phyloP scores from a whole-genome alignment of 805 yeast species.

The Cyberlindnera galapagoensis region DNA sequence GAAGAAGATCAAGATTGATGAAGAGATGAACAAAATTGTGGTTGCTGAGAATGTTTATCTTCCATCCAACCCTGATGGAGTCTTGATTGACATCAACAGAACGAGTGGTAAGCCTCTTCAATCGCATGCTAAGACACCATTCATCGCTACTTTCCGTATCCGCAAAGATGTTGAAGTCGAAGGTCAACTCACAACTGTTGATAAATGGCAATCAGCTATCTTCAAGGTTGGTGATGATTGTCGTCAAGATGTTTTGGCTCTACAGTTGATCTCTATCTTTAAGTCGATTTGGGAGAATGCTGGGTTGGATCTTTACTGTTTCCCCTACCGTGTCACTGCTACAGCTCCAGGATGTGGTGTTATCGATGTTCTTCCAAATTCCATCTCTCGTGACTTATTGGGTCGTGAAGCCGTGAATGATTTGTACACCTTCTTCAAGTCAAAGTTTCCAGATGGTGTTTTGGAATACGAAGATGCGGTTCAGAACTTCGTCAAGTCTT shows the following conservation, averaged over 20 bases:
- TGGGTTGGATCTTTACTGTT: conserved; percentile 87
- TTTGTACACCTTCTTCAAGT: conserved; percentile 80
- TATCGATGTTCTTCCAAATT: conserved; percentile 93
- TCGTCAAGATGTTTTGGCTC: conserved; percentile 91
- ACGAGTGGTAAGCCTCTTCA: conserved; percentile 92
- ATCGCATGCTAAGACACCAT: conserved; percentile 98
- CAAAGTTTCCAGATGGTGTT: conserved; percentile 93
- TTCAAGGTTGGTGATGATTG: conserved; percentile 99
- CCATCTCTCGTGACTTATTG: conserved; percentile 94
- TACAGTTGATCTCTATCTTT: conserved; percentile 87
- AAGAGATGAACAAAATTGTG: conserved; percentile 77
- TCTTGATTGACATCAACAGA: conserved; percentile 85
- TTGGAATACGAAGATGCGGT: conserved; percentile 90
- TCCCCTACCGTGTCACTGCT: conserved; percentile 93
- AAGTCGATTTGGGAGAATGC: conserved; percentile 82
- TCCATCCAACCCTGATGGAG: conserved; percentile 96
- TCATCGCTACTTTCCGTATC: conserved; percentile 91
- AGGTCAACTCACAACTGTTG: conserved; percentile 40
- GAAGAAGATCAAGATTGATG: conserved; percentile 92
- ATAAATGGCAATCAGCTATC: conserved; percentile 89
- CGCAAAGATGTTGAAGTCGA: conserved; percentile 44
- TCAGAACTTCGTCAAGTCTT: conserved; percentile 84
- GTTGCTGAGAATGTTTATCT: conserved; percentile 81
- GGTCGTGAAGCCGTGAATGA: conserved; percentile 99
- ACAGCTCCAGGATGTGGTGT: conserved; percentile 99